phyloP scores from a whole-genome alignment of 768 basidiomycete species.

The Hortiboletus campestris region DNA sequence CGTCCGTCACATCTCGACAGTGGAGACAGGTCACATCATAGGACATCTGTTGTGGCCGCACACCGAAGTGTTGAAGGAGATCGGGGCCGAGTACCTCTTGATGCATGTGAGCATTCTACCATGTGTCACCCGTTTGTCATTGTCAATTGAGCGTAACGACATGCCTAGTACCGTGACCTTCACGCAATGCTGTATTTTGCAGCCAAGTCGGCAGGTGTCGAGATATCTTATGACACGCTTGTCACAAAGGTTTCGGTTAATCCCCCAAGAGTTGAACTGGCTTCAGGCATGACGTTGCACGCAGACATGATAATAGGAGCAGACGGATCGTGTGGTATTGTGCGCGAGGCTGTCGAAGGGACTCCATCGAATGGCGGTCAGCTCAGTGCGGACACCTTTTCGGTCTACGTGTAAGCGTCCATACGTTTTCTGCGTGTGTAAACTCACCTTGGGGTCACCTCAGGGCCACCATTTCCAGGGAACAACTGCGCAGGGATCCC shows the following conservation, averaged over 20 bases:
- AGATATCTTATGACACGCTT: constrained; percentile 40
- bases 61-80: constrained; percentile 43
- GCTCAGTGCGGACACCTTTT: constrained; percentile 25
- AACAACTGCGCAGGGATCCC: constrained; percentile 38
- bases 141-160: not conserved
- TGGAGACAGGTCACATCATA: constrained; percentile 40
- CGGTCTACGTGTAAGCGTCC: constrained; percentile 43
- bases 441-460: constrained; percentile 1
- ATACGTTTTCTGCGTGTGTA: not conserved
- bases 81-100: constrained; percentile 46
- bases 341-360: constrained; percentile 32
- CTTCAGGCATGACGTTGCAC: constrained; percentile 40
- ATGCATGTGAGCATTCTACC: constrained; percentile 40
- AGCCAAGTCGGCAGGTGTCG: constrained; percentile 45
- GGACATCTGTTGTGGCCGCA: constrained; percentile 43
- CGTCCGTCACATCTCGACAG: constrained; percentile 23
- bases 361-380: constrained; percentile 24
- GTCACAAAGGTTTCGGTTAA: constrained; percentile 33
- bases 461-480: constrained; percentile 42
- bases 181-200: constrained; percentile 45
- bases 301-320: constrained; percentile 58
- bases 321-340: constrained; percentile 50
- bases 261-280: constrained; percentile 32
- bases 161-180: constrained; percentile 49
- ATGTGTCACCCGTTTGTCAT: not conserved